Base-by-base conservation (phyloP, 106 monocot genomes). In the Dendrobium nobile region DNA sequence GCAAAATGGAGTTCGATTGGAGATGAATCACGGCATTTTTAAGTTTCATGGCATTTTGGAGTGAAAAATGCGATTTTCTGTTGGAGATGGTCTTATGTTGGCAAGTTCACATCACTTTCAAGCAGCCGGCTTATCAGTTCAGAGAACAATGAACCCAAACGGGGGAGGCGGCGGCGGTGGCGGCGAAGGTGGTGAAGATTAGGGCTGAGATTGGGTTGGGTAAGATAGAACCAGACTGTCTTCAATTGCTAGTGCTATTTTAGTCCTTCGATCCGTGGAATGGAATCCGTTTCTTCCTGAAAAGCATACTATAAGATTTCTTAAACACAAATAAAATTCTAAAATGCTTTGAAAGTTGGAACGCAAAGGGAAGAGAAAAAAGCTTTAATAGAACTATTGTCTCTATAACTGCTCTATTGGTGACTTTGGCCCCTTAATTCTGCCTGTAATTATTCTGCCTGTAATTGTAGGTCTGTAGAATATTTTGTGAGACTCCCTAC, bases 231-330 rank as follows among this genome's bases (percentile, higher is more conserved):
- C 85, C 19, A 78, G 87, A 4, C 88, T 84, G 78, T 90, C 91
- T 82, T 89, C 91, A 80, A 94, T 85, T 22, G 89, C 91, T 77
- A 90, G 65, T 47, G 76, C 82, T n/a, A 86, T 88, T 41, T 80
- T 87, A 72, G 42, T 82, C 75, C 51, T 67, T 4, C 79, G 81
- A 28, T 84, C 85, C 56, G 72, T 79, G 64, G 74, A 54, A 54
- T 54, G 43, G 68, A 72, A 64, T 40, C 65, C 43, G 24, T 77
- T 79, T 77, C 85, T 81, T 67, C 67, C 37, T 22, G 73, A 73
- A 9, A 87, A 87, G 87, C 68, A 81, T 77, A 74, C 41, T 47
- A 67, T 9, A 45, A 45, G 9, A 45, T 45, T 44, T 5, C 9
- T 7, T 1, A 45, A 37, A 37, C 37, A 37, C 37, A 37, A 37